Conservation (phyloP, 139 green algal species). For the Cymbomonas tetramitiformis region DNA sequence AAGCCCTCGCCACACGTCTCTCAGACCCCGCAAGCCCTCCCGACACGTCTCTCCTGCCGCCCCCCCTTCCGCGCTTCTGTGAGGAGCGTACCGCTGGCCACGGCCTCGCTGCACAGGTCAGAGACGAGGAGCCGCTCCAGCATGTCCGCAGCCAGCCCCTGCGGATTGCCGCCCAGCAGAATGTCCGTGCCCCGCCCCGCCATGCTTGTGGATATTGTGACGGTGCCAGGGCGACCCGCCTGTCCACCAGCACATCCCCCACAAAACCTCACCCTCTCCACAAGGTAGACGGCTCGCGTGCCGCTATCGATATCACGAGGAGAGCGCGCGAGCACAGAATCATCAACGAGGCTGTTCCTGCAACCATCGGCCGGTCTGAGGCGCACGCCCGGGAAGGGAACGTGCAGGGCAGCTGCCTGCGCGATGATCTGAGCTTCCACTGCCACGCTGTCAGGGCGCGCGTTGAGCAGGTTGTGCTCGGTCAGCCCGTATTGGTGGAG, state of each 20-base stretch:
- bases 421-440: slow-evolving; percentile 90
- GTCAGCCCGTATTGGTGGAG: slow-evolving; percentile 42
- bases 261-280: too few species aligned
- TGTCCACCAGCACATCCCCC: too few species aligned
- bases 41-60: too few species aligned
- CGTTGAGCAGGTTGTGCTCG: slow-evolving; percentile 75
- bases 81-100: slow-evolving; percentile 8
- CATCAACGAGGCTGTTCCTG: background rate
- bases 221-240: slow-evolving; percentile 52
- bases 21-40: too few species aligned
- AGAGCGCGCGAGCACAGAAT: too few species aligned
- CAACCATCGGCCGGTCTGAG: background rate
- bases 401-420: too few species aligned
- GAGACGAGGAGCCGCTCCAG: slow-evolving; percentile 80
- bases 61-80: too few species aligned
- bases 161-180: slow-evolving; percentile 82
- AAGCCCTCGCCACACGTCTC: too few species aligned
- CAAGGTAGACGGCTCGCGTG: too few species aligned
- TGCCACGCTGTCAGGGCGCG: slow-evolving; percentile 97
- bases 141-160: slow-evolving; percentile 76
- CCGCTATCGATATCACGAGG: too few species aligned
- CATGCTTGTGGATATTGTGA: slow-evolving; percentile 98
- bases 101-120: slow-evolving; percentile 24
- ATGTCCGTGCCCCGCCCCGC: slow-evolving; percentile 94
- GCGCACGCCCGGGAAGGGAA: too few species aligned